A percentile compares a stretch with the other conserved stretches of the same genome.
These are phyloP conservation scores for Pelagomonas calceolata DNA, from an alignment of 108 stramenopile species.

Conservation along the genomic window DNA sequence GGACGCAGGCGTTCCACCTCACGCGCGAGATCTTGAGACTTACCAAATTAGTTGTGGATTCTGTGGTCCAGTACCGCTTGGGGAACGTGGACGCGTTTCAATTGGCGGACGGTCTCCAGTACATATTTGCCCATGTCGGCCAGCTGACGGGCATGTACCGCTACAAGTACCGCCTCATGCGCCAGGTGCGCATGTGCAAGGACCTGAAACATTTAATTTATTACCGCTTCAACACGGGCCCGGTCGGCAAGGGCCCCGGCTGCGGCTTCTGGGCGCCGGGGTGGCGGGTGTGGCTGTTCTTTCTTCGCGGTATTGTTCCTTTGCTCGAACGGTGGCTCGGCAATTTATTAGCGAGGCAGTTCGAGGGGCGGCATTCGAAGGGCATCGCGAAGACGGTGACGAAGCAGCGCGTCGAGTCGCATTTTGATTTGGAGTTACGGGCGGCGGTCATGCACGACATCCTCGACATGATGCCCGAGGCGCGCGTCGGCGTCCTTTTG, in stretches of 20 bases:
- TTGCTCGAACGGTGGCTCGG: constrained; percentile 96
- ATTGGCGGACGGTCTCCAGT: constrained; percentile 96
- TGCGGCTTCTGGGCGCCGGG: constrained; percentile 98
- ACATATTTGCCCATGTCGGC: constrained; percentile 97
- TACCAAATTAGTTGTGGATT: constrained; percentile 96
- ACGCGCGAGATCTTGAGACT: constrained; percentile 94
- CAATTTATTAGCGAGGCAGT: constrained; percentile 93
- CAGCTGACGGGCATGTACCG: constrained; percentile 99
- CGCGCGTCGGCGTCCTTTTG: no score
- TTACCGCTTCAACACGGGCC: constrained; percentile 99
- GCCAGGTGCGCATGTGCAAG: constrained; percentile 96
- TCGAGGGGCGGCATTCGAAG: constrained; percentile 93
- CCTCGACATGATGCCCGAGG: constrained; percentile 99
- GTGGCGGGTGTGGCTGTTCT: constrained; percentile 99
- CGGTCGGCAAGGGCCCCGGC: constrained; percentile 97
- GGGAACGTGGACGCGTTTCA: constrained; percentile 98
- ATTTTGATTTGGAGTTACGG: constrained; percentile 96
- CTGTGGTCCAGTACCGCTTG: constrained; percentile 93
- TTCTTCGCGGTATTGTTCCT: constrained; percentile 90
- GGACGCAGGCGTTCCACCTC: constrained; percentile 96
- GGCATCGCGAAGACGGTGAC: constrained; percentile 94
- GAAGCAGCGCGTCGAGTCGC: constrained; percentile 96
- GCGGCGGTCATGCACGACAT: constrained; percentile 99
- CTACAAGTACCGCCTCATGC: constrained; percentile 98
- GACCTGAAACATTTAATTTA: constrained; percentile 99